A percentile compares a stretch with the other conserved stretches of the same genome.
phyloP scores from a whole-genome alignment of 192 early-diverging fungal genomes.

The Mycoemilia scoparia region DNA sequence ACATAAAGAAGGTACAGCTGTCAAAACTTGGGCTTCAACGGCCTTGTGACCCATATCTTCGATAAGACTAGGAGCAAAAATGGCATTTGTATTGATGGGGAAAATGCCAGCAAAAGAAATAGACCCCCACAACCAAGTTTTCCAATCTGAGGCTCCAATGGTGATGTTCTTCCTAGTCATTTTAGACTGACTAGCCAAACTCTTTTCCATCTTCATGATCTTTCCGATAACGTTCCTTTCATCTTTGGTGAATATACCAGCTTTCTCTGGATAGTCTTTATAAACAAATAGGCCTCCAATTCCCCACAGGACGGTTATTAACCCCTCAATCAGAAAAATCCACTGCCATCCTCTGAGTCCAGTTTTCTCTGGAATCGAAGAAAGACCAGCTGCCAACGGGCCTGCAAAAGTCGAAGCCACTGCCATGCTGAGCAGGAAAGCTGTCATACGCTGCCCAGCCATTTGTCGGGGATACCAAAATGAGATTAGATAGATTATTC shows the following conservation, averaged over 20 bases:
- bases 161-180: slow-evolving; percentile 10
- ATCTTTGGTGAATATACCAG: slow-evolving; percentile 11
- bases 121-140: slow-evolving; percentile 15
- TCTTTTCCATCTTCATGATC: slow-evolving; percentile 13
- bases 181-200: slow-evolving; percentile 12
- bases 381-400: slow-evolving; percentile 19
- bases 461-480: slow-evolving; percentile 26
- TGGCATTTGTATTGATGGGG: slow-evolving; percentile 24
- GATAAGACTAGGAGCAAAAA: slow-evolving; percentile 19
- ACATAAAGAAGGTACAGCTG: too few species aligned
- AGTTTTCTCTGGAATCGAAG: slow-evolving; percentile 11
- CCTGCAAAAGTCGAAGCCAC: slow-evolving; percentile 21
- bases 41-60: slow-evolving; percentile 15
- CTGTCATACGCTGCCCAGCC: slow-evolving; percentile 17
- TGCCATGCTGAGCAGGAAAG: slow-evolving; percentile 22
- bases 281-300: slow-evolving; percentile 14
- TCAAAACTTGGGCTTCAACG: slow-evolving; percentile 13
- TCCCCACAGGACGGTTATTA: slow-evolving; percentile 15
- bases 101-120: slow-evolving; percentile 21
- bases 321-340: slow-evolving; percentile 26
- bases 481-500: slow-evolving; percentile 19
- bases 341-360: too few species aligned
- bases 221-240: slow-evolving; percentile 14
- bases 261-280: slow-evolving; percentile 19
- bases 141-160: slow-evolving; percentile 8